Evolutionary conservation across 2,329 filamentous ascomycete genomes (phyloP).

Genomic region (Calonectria fujianensis): DNA sequence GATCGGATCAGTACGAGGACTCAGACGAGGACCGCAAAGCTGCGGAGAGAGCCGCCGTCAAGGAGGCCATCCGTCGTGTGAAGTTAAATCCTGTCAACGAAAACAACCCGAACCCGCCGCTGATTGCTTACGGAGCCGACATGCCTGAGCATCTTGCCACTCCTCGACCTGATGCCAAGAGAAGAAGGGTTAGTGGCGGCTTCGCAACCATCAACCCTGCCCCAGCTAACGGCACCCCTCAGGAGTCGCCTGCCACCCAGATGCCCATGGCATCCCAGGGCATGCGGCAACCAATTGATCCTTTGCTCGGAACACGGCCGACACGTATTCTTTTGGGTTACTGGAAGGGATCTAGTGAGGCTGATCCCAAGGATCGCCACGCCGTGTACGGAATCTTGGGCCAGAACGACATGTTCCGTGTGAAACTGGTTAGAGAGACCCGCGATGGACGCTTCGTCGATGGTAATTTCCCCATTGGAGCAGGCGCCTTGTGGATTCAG

Average conservation of each 20-base stretch:
- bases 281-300: slow-evolving; percentile 57
- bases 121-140: slow-evolving; percentile 71
- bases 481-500: slow-evolving; percentile 77
- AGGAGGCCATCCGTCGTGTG: slow-evolving; percentile 68
- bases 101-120: slow-evolving; percentile 62
- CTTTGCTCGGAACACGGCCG: slow-evolving; percentile 71
- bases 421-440: slow-evolving; percentile 77
- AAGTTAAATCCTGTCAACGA: slow-evolving; percentile 66
- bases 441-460: slow-evolving; percentile 75
- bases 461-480: slow-evolving; percentile 76
- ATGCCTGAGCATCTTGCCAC: slow-evolving; percentile 66
- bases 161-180: slow-evolving; percentile 66
- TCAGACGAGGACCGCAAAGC: slow-evolving; percentile 62
- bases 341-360: slow-evolving; percentile 74
- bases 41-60: slow-evolving; percentile 66
- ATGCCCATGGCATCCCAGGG: slow-evolving; percentile 48
- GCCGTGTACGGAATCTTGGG: slow-evolving; percentile 78
- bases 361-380: slow-evolving; percentile 71
- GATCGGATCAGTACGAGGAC: slow-evolving; percentile 62
- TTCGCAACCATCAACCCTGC: slow-evolving; percentile 60
- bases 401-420: slow-evolving; percentile 78
- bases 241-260: slow-evolving; percentile 50
- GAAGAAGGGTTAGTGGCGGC: slow-evolving; percentile 66
- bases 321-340: slow-evolving; percentile 76
- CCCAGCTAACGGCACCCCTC: slow-evolving; percentile 46